phyloP scores from a whole-genome alignment of 2,329 filamentous ascomycete genomes.

The Hymenoscyphus infarciens region DNA sequence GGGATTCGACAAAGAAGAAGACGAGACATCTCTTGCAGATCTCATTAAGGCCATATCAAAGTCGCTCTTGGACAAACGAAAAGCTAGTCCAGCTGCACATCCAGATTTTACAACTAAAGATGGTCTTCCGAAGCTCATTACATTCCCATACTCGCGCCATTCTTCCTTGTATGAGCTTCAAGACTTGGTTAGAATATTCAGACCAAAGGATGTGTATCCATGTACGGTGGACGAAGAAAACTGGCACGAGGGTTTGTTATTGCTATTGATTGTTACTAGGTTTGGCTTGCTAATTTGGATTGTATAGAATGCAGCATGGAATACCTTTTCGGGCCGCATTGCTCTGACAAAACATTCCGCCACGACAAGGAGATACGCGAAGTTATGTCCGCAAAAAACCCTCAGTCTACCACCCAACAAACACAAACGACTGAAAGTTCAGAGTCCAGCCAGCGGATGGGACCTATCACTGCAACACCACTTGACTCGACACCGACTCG shows the following conservation, averaged over 20 bases:
- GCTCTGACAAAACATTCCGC: conserved; percentile 55
- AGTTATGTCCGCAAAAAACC: conserved; percentile 12
- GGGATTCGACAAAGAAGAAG: conserved; percentile 18
- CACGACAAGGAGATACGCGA: conserved; percentile 62
- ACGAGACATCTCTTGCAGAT: conserved; percentile 23
- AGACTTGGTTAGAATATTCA: conserved; percentile 62
- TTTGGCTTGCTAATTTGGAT: background rate
- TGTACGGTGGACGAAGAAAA: conserved; percentile 65
- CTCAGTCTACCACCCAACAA: conserved; percentile 11
- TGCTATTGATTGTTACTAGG: background rate
- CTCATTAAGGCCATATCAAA: conserved; percentile 28
- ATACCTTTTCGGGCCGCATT: conserved; percentile 68
- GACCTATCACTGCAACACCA: background rate
- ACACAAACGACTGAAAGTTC: conserved; percentile 17
- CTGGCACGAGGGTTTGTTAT: conserved; percentile 54
- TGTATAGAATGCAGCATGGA: conserved; percentile 54
- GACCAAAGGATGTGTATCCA: conserved; percentile 73
- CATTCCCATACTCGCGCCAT: conserved; percentile 84
- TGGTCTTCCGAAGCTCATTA: conserved; percentile 38
- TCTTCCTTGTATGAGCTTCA: conserved; percentile 82
- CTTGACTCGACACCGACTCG: background rate
- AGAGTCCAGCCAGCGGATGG: conserved; percentile 6
- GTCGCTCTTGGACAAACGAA: conserved; percentile 17
- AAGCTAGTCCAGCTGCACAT: background rate
- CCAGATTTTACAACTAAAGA: background rate